Percentiles rank a stretch among this genome's conserved stretches.
Evolutionary conservation across 805 yeast species (phyloP).

Genomic region (Teunomyces gatunensis): DNA sequence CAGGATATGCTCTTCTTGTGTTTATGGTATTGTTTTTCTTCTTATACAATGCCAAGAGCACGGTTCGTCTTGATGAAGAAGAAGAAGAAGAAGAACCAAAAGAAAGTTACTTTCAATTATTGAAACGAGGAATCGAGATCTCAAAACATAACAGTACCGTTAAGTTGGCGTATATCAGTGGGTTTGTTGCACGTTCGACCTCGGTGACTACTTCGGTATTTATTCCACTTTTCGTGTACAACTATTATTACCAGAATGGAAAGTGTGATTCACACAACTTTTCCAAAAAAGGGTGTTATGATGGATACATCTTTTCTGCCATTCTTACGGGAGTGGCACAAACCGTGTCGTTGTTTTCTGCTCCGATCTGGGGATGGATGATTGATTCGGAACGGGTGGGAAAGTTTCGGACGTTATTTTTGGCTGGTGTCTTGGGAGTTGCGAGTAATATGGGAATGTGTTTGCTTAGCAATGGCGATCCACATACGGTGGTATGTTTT

Average conservation of each 20-base stretch:
- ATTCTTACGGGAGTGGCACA: constrained; percentile 69
- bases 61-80: neutral
- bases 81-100: neutral
- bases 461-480: constrained; percentile 25
- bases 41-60: constrained; percentile 42
- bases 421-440: constrained; percentile 43
- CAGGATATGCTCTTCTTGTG: constrained; percentile 35
- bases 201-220: constrained; percentile 58
- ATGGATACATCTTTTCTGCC: constrained; percentile 64
- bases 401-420: constrained; percentile 23
- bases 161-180: constrained; percentile 53
- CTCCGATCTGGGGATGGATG: constrained; percentile 64
- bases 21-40: constrained; percentile 40
- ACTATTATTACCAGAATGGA: constrained; percentile 51
- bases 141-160: constrained; percentile 9
- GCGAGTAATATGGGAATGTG: constrained; percentile 38
- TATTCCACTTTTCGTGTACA: constrained; percentile 61
- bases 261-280: constrained; percentile 32
- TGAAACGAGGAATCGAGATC: constrained; percentile 11
- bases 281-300: constrained; percentile 46
- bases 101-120: neutral
- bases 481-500: constrained; percentile 35
- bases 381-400: constrained; percentile 43
- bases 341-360: constrained; percentile 51
- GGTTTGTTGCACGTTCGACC: constrained; percentile 61